Evolutionary conservation across 345 rosid genomes (phyloP).

Genomic region (Hibiscus syriacus): DNA sequence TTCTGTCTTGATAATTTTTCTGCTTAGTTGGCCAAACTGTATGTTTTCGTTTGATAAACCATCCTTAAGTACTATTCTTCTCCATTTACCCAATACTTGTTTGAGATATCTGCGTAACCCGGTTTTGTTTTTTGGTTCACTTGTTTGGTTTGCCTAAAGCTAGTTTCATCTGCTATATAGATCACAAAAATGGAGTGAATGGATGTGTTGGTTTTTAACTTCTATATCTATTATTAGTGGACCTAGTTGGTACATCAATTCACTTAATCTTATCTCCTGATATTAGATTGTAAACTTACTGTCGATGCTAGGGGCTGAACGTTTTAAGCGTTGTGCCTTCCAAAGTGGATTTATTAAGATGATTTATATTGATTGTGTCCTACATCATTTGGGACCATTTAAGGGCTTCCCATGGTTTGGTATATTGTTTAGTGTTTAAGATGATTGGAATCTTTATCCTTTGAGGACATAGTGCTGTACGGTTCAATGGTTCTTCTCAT

Average conservation of each 20-base stretch:
- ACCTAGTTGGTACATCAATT: not conserved
- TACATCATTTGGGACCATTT: not conserved
- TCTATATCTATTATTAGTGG: not conserved
- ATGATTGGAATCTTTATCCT: not conserved
- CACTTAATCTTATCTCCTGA: not conserved
- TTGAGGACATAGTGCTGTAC: not conserved
- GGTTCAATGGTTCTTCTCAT: not conserved
- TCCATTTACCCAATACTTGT: not conserved
- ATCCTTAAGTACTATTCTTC: not conserved
- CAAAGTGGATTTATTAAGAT: not conserved
- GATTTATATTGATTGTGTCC: not conserved
- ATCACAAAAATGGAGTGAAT: not conserved
- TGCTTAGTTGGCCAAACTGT: not conserved
- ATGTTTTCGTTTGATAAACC: not conserved
- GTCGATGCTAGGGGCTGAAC: not conserved
- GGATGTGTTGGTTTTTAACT: not conserved
- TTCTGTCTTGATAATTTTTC: not conserved
- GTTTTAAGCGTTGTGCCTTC: not conserved
- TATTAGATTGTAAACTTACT: not conserved
- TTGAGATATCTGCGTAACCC: not conserved
- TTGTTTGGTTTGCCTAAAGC: not conserved
- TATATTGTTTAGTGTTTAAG: not conserved
- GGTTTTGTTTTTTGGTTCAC: not conserved
- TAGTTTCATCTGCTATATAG: not conserved
- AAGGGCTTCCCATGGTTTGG: not conserved